These are phyloP conservation scores for Perilla frutescens DNA, from an alignment of 257 asterid species.

Conservation along the genomic window DNA sequence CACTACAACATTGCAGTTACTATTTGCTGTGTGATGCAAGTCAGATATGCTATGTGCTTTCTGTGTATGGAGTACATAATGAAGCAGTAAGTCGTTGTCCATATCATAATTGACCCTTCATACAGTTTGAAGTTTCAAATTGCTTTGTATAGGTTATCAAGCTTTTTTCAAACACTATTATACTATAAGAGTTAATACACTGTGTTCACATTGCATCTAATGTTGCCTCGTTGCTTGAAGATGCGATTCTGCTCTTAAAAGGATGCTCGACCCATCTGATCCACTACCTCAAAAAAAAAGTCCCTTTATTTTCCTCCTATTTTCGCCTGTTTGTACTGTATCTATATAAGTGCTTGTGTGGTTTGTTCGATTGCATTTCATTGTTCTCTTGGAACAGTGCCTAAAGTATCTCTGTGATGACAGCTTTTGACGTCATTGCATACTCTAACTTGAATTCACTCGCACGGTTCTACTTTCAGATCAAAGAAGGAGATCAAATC, in stretches of 20 bases:
- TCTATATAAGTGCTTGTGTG: too few species aligned
- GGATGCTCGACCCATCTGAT: too few species aligned
- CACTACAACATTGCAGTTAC: conserved; percentile 56
- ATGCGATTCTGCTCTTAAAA: too few species aligned
- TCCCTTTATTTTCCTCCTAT: too few species aligned
- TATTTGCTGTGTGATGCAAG: conserved; percentile 82
- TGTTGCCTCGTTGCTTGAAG: too few species aligned
- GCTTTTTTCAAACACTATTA: too few species aligned
- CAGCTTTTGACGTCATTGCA: conserved; percentile 13
- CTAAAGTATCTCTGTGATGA: background rate
- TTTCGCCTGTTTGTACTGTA: too few species aligned
- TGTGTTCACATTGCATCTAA: too few species aligned
- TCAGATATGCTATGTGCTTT: conserved; percentile 66
- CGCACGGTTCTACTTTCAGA: conserved; percentile 48
- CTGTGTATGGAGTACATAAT: conserved; percentile 70
- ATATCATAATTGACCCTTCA: conserved; percentile 1
- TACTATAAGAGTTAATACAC: too few species aligned
- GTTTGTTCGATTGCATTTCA: background rate
- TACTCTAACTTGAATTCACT: conserved; percentile 27
- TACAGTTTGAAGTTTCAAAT: conserved; percentile 3
- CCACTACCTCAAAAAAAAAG: too few species aligned
- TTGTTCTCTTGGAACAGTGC: background rate
- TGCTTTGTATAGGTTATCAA: background rate
- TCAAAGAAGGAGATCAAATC: conserved; percentile 86
- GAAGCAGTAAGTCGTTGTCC: conserved; percentile 66